Conservation (phyloP, 768 basidiomycete genomes). For the Pleurotus sapidus region DNA sequence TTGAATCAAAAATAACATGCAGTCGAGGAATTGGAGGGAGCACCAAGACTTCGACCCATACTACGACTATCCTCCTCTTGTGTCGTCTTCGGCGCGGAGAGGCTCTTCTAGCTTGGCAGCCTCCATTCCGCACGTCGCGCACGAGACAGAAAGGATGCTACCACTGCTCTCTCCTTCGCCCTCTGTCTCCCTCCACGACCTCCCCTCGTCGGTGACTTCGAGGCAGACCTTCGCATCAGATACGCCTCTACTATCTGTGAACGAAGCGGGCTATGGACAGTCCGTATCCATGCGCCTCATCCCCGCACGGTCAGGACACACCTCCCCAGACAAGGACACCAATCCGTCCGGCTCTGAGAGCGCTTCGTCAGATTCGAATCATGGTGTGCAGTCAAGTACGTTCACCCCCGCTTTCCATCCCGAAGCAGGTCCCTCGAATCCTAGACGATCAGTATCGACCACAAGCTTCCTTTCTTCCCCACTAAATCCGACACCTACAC, state of each 20-base stretch:
- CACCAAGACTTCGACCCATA: slow-evolving; percentile 7
- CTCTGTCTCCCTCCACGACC: not conserved
- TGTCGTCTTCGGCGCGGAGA: not conserved
- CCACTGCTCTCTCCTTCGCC: not conserved
- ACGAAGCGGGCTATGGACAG: slow-evolving; percentile 5
- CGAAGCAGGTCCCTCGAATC: slow-evolving; percentile 2
- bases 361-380: not conserved
- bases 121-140: slow-evolving; percentile 6
- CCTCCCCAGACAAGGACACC: not conserved
- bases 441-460: not conserved
- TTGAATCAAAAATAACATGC: slow-evolving; percentile 1
- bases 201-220: slow-evolving; percentile 3
- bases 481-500: not conserved
- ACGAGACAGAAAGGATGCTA: slow-evolving; percentile 8
- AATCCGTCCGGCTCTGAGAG: not conserved
- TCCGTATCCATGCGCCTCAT: slow-evolving; percentile 4
- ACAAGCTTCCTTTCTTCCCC: slow-evolving; percentile 3
- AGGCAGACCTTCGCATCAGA: slow-evolving; percentile 4
- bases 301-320: not conserved
- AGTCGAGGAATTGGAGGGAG: slow-evolving; percentile 4
- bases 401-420: not conserved
- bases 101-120: not conserved
- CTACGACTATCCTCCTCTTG: slow-evolving; percentile 2
- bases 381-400: not conserved
- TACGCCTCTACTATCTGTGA: not conserved